Evolutionary conservation across 768 basidiomycete species (phyloP), one percentile per base, ranked within the genome.

Genomic region (Pulveroboletus sp.): DNA sequence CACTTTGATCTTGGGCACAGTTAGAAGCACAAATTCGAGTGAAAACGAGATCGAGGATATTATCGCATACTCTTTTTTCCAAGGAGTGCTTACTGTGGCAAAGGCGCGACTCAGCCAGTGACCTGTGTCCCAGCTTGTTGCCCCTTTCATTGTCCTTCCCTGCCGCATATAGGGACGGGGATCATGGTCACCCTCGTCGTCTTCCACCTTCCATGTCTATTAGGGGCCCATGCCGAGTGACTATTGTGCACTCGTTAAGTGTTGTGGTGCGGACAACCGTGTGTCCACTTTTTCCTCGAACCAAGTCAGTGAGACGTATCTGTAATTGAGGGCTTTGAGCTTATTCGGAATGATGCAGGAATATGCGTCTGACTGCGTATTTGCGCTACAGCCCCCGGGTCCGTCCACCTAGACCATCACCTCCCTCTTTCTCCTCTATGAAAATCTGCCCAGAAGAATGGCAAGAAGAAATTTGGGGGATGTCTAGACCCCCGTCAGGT

Each of bases 401-500:
- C 28, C 68, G 68, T 38, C 68, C 68, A 24, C 65, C 67, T 31
- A 52, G 66, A 27, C 68, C 64, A 4, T 44, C 58, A 0, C 66
- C 68, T 2, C 43, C 46, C 5, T 53, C 55, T 37, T 63, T 65
- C 27, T 56, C 61, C 38, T 56, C 49, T 41, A 17, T 69, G 36
- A 68, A 68, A 49, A 33, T 51, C 10, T 55, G 39, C 31, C 67
- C 68, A 14, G 68, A 68, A 17, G 68, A 70, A 46, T 68, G 67
- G 67, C 62, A 59, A 40, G 64, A 68, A 45, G 62, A 70, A 13
- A 60, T 62, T 41, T 68, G 67, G 67, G 55, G 58, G 9, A 62
- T 68, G 51, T 51, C 54, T 17, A 51, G 57, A 43, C 17, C 13
- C 5, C 15, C 56, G 26, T 42, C 54, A 2, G 41, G 17, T 11